Evolutionary conservation across 495 filamentous ascomycete genomes (phyloP).

Genomic region (Neurospora sp.): DNA sequence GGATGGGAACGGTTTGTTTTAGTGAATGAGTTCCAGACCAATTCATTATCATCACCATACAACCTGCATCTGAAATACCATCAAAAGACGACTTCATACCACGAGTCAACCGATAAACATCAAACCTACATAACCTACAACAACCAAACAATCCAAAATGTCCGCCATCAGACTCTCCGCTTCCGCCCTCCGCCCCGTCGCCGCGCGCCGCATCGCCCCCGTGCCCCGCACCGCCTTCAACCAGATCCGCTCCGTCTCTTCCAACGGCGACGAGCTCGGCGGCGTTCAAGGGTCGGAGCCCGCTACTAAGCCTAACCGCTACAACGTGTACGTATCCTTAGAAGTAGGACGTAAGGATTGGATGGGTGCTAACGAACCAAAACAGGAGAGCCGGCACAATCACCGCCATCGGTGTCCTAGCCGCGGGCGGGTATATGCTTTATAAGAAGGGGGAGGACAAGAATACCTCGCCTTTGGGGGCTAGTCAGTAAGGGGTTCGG

Average conservation of each 20-base stretch:
- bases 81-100: background rate
- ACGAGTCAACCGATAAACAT: background rate
- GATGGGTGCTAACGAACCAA: too few relatives aligned
- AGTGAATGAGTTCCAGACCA: background rate
- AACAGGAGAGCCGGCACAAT: background rate
- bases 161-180: background rate
- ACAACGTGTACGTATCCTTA: background rate
- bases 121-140: background rate
- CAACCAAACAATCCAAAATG: background rate
- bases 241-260: background rate
- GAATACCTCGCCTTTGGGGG: background rate
- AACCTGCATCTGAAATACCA: background rate
- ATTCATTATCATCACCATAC: background rate
- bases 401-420: background rate
- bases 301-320: background rate
- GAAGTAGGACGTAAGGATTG: too few relatives aligned
- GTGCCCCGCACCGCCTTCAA: background rate
- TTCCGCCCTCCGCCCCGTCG: background rate
- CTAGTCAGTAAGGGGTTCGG: background rate
- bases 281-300: background rate
- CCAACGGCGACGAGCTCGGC: background rate
- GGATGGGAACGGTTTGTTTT: background rate
- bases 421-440: background rate
- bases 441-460: background rate
- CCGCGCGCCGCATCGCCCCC: background rate